phyloP scores from a whole-genome alignment of 257 asterid genomes.

The Lycium ferocissimum region DNA sequence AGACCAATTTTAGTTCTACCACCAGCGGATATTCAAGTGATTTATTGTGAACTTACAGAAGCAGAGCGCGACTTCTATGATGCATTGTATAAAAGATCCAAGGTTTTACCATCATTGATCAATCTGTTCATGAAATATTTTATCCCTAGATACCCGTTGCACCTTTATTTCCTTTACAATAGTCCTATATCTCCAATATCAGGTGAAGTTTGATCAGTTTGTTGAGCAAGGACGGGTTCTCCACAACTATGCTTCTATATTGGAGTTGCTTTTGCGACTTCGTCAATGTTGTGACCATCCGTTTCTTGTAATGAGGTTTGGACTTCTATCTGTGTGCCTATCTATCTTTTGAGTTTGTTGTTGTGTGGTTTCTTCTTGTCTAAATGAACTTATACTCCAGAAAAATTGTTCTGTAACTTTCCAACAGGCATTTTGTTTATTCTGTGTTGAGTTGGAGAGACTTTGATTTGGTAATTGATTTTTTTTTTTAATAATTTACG shows the following conservation, averaged over 20 bases:
- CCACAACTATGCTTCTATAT: slow-evolving; percentile 94
- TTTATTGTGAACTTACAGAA: slow-evolving; percentile 84
- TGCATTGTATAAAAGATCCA: slow-evolving; percentile 88
- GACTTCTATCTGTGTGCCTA: not conserved
- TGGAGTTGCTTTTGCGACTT: slow-evolving; percentile 96
- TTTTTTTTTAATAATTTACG: not conserved
- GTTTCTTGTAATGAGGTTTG: slow-evolving; percentile 94
- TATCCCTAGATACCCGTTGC: not conserved
- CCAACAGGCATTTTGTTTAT: not conserved
- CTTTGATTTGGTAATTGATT: not conserved
- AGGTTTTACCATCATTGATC: slow-evolving; percentile 53
- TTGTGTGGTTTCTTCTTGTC: slow-evolving; percentile 16
- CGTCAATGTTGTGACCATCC: slow-evolving; percentile 99
- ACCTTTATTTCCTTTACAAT: slow-evolving; percentile 30
- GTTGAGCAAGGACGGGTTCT: slow-evolving; percentile 99
- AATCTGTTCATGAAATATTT: slow-evolving; percentile 20
- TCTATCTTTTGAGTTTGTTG: slow-evolving; percentile 4
- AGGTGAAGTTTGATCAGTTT: slow-evolving; percentile 94
- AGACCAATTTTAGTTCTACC: slow-evolving; percentile 97
- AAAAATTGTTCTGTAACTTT: not conserved
- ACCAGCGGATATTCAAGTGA: slow-evolving; percentile 85
- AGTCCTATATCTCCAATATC: slow-evolving; percentile 28
- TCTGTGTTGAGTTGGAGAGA: not conserved
- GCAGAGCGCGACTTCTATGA: slow-evolving; percentile 89
- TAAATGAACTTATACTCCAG: slow-evolving; percentile 2